Conservation (phyloP, 345 rosid genomes). For the Anastatica hierochuntica region DNA sequence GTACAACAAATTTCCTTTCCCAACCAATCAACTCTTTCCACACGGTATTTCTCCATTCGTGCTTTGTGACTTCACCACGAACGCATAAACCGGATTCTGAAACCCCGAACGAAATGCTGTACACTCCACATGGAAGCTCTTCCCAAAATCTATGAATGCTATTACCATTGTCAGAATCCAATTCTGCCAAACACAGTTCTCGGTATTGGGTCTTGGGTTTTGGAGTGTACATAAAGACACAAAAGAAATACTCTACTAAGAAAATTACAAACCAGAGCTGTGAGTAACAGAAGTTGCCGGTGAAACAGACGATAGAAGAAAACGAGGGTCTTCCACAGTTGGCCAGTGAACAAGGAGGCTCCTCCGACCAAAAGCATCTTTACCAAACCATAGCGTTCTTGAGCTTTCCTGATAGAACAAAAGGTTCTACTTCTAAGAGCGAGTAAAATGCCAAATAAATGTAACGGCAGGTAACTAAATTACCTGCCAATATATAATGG, state of each 20-base stretch:
- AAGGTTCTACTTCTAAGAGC: not conserved
- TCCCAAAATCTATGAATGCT: slow-evolving; percentile 47
- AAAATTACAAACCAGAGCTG: slow-evolving; percentile 19
- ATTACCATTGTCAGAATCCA: slow-evolving; percentile 38
- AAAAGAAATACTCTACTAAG: slow-evolving; percentile 11
- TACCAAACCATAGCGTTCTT: slow-evolving; percentile 82
- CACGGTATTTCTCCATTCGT: slow-evolving; percentile 47
- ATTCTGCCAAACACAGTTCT: slow-evolving; percentile 25
- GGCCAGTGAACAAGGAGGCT: slow-evolving; percentile 98
- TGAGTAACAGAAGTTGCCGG: slow-evolving; percentile 26
- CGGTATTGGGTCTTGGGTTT: not conserved
- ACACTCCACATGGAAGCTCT: slow-evolving; percentile 86
- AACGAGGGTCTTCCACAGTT: slow-evolving; percentile 43
- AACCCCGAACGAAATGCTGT: slow-evolving; percentile 42
- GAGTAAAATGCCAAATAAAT: not conserved
- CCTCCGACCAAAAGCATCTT: slow-evolving; percentile 82
- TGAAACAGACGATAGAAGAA: slow-evolving; percentile 66
- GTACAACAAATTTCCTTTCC: slow-evolving; percentile 56
- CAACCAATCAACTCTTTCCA: slow-evolving; percentile 57
- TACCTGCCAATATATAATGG: slow-evolving; percentile 87
- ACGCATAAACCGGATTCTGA: slow-evolving; percentile 24
- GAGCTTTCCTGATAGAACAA: slow-evolving; percentile 40
- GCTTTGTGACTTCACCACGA: slow-evolving; percentile 45
- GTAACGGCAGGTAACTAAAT: not conserved
- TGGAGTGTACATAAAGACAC: not conserved